Percentiles rank a stretch among this genome's conserved stretches.
Conservation (phyloP, 352 stramenopile genomes). For the Pythium grandisporangium region DNA sequence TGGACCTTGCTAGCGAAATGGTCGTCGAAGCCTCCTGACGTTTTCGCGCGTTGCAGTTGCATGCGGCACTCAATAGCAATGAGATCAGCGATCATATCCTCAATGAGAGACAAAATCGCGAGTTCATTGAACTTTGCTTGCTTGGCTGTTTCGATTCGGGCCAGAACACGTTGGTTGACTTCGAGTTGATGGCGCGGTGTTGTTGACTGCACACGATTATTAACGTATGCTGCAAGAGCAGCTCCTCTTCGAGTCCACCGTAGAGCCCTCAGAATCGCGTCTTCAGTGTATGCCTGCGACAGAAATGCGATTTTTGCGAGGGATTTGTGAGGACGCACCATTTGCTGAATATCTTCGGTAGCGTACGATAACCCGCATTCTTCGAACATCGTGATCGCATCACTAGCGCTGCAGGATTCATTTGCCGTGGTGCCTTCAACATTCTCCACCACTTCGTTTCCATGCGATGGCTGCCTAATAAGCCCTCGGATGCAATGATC, state of each 20-base stretch:
- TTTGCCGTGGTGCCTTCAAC: no score
- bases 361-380: slow-evolving; percentile 6
- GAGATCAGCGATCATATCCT: slow-evolving; percentile 50
- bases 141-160: slow-evolving; percentile 21
- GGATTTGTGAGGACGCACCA: slow-evolving; percentile 15
- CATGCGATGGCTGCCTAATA: no score
- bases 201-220: slow-evolving; percentile 19
- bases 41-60: slow-evolving; percentile 41
- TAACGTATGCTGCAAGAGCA: slow-evolving; percentile 28
- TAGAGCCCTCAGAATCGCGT: slow-evolving; percentile 21
- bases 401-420: no score
- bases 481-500: no score
- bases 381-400: no score
- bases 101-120: slow-evolving; percentile 32
- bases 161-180: slow-evolving; percentile 13
- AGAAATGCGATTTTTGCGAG: slow-evolving; percentile 32
- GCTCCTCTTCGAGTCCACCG: slow-evolving; percentile 34
- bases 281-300: slow-evolving; percentile 32
- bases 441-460: no score
- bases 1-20: slow-evolving; percentile 69
- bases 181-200: slow-evolving; percentile 5
- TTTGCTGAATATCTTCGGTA: slow-evolving; percentile 8
- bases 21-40: slow-evolving; percentile 46
- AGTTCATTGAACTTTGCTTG: slow-evolving; percentile 33
- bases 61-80: slow-evolving; percentile 47